Evolutionary conservation across 2,329 filamentous ascomycete species (phyloP).

Genomic region (Cercospora sp.): DNA sequence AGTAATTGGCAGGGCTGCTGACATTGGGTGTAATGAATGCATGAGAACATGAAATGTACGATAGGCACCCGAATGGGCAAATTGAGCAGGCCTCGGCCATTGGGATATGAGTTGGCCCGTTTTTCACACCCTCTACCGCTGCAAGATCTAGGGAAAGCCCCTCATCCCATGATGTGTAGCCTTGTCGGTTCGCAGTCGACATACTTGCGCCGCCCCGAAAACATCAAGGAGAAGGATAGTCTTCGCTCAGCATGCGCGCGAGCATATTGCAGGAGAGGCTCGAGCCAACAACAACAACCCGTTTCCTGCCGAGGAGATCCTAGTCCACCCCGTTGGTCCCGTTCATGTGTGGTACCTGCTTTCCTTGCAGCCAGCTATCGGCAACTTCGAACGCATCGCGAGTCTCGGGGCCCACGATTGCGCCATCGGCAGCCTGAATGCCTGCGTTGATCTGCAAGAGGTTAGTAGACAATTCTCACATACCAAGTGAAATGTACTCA

Average conservation of each 20-base stretch:
- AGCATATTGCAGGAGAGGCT: not conserved
- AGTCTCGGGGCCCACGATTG: slow-evolving; percentile 46
- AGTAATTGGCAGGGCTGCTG: not conserved
- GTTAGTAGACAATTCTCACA: slow-evolving; percentile 13
- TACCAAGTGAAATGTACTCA: slow-evolving; percentile 42
- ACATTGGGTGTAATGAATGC: not conserved
- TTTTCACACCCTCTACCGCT: not conserved
- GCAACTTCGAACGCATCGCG: slow-evolving; percentile 59
- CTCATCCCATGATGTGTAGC: not conserved
- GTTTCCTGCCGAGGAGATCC: not conserved
- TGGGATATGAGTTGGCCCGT: not conserved
- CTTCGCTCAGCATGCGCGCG: not conserved
- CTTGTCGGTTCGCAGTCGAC: not conserved
- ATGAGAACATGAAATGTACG: not conserved
- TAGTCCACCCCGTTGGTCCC: slow-evolving; percentile 10
- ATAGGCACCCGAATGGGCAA: not conserved
- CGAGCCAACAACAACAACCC: not conserved
- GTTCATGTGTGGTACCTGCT: slow-evolving; percentile 17
- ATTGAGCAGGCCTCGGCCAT: not conserved
- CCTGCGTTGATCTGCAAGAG: slow-evolving; percentile 55
- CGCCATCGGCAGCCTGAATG: slow-evolving; percentile 55
- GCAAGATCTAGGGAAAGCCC: not conserved
- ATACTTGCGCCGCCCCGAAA: not conserved
- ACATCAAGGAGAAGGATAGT: not conserved
- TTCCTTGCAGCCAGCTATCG: slow-evolving; percentile 57